phyloP scores from a whole-genome alignment of 225 moss, liverwort and hornwort species.

The Ulota crispa region DNA sequence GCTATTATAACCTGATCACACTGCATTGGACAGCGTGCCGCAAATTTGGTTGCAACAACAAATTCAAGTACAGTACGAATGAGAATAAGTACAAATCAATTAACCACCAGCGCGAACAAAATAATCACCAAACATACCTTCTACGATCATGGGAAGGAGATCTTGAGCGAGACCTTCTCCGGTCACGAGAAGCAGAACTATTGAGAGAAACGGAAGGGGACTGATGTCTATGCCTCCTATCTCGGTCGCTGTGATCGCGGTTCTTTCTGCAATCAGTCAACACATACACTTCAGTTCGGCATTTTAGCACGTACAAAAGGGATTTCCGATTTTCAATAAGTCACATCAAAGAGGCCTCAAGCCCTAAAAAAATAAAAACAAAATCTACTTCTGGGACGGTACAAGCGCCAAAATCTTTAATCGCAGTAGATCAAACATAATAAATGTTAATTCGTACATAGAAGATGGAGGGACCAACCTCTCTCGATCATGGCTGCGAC shows the following conservation, averaged over 20 bases:
- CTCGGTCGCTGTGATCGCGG: constrained; percentile 83
- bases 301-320: background rate
- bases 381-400: background rate
- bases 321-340: background rate
- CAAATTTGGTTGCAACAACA: background rate
- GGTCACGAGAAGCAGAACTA: constrained; percentile 55
- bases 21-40: background rate
- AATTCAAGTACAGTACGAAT: background rate
- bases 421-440: background rate
- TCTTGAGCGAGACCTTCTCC: constrained; percentile 81
- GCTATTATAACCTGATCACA: background rate
- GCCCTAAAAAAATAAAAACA: background rate
- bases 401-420: background rate
- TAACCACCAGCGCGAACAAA: background rate
- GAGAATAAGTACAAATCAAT: background rate
- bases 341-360: background rate
- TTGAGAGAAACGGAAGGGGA: constrained; percentile 65
- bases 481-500: constrained; percentile 67
- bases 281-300: background rate
- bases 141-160: constrained; percentile 81
- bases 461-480: constrained; percentile 44
- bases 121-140: constrained; percentile 45
- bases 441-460: background rate
- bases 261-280: constrained; percentile 37
- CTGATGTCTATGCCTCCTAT: constrained; percentile 82